phyloP scores from a whole-genome alignment of 257 asterid genomes.

The Rubia yunnanensis region DNA sequence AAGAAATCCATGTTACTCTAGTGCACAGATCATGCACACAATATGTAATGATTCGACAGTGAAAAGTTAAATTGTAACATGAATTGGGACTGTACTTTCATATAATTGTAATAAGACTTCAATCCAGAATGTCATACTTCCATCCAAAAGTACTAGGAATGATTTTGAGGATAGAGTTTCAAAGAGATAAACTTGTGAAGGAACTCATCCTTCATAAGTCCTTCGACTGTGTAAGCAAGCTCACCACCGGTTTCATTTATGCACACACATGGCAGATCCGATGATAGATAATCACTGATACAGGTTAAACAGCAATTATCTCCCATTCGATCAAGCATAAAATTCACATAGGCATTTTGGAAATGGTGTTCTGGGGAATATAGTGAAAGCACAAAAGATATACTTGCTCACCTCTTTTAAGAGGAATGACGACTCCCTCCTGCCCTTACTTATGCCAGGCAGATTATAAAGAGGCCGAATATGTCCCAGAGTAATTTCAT shows the following conservation, averaged over 20 bases:
- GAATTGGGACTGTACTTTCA: too few relatives aligned
- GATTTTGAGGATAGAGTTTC: slow-evolving; percentile 67
- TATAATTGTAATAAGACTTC: too few relatives aligned
- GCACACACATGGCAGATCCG: slow-evolving; percentile 64
- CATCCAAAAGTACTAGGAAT: slow-evolving; percentile 57
- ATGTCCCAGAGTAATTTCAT: slow-evolving; percentile 31
- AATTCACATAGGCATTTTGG: slow-evolving; percentile 60
- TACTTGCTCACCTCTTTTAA: slow-evolving; percentile 54
- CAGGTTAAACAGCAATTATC: slow-evolving; percentile 52
- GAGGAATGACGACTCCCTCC: slow-evolving; percentile 49
- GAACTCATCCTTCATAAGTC: slow-evolving; percentile 70
- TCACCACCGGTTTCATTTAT: slow-evolving; percentile 61
- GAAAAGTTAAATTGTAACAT: too few relatives aligned
- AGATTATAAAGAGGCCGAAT: slow-evolving; percentile 25
- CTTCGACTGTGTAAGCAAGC: slow-evolving; percentile 77
- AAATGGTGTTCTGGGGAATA: slow-evolving; percentile 68
- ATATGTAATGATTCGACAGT: too few relatives aligned
- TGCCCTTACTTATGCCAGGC: slow-evolving; percentile 76
- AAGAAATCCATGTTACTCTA: too few relatives aligned
- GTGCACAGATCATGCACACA: too few relatives aligned
- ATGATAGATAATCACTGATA: slow-evolving; percentile 62
- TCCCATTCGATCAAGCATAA: slow-evolving; percentile 66
- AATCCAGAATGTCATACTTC: too few relatives aligned
- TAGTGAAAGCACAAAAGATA: slow-evolving; percentile 59
- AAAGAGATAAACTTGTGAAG: slow-evolving; percentile 66